Conservation (phyloP, 495 filamentous ascomycete species). For the Trichodelitschia bisporula region DNA sequence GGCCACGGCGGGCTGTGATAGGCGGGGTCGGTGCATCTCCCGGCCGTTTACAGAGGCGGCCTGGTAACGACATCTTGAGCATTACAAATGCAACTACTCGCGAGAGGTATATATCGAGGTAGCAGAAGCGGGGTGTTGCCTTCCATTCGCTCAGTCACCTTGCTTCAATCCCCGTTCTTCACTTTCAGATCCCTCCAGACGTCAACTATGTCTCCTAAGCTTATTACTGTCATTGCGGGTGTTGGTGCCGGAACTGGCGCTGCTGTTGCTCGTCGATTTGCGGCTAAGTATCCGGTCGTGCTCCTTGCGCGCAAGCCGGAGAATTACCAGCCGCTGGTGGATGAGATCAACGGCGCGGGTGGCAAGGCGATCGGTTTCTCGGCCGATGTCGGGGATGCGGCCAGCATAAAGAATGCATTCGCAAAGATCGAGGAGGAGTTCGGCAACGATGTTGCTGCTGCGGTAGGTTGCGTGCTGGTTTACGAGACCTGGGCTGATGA, state of each 20-base stretch:
- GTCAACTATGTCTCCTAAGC: constrained; percentile 12
- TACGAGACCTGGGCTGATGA: constrained; percentile 4
- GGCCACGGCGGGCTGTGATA: too few relatives aligned
- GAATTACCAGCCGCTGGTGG: constrained; percentile 40
- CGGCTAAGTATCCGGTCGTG: constrained; percentile 41
- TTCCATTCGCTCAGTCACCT: too few relatives aligned
- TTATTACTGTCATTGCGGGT: constrained; percentile 12
- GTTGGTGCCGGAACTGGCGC: constrained; percentile 13
- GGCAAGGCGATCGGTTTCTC: constrained; percentile 56
- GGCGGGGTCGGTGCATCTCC: too few relatives aligned
- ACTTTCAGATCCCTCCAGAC: too few relatives aligned
- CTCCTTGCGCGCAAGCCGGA: constrained; percentile 45
- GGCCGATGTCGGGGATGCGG: constrained; percentile 40
- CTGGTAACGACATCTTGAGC: too few relatives aligned
- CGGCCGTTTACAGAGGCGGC: too few relatives aligned
- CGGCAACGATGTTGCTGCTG: constrained; percentile 13
- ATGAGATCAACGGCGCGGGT: constrained; percentile 43
- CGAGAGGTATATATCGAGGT: too few relatives aligned
- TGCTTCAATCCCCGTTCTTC: too few relatives aligned
- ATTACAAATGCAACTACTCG: too few relatives aligned
- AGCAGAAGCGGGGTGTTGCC: too few relatives aligned
- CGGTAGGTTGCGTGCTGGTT: constrained; percentile 3
- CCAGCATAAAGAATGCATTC: constrained; percentile 40
- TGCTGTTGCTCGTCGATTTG: constrained; percentile 10
- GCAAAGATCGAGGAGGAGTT: constrained; percentile 35